Evolutionary conservation across 768 basidiomycete genomes (phyloP).

Genomic region (Bullera alba): DNA sequence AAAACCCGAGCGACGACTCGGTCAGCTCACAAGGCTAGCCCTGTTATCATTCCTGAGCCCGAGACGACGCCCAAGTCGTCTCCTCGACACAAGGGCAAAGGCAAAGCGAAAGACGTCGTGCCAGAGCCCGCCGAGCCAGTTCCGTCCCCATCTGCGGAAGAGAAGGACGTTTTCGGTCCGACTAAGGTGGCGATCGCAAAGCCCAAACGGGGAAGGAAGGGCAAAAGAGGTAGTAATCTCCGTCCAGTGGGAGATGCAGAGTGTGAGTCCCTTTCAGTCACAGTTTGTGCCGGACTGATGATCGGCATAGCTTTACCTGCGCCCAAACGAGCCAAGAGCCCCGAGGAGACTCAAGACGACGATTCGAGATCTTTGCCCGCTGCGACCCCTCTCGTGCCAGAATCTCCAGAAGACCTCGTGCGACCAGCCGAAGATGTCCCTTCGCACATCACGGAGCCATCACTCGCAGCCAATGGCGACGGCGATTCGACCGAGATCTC

Average conservation of each 20-base stretch:
- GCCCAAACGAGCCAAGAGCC: too few species aligned
- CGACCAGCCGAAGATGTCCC: background rate
- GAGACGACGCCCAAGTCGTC: too few species aligned
- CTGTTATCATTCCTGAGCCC: too few species aligned
- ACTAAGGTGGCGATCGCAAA: background rate
- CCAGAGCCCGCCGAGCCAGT: background rate
- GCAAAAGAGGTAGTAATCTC: background rate
- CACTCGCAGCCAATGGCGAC: too few species aligned
- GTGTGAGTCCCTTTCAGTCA: background rate
- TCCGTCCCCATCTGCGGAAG: background rate
- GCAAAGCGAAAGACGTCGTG: background rate
- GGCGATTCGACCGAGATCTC: too few species aligned
- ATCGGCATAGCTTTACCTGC: too few species aligned
- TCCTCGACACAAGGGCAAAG: too few species aligned
- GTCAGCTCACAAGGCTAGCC: too few species aligned
- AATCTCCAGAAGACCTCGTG: background rate
- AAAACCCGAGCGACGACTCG: background rate
- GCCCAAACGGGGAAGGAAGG: background rate
- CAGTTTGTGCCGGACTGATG: too few species aligned
- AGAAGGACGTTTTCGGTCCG: constrained; percentile 30
- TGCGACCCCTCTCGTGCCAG: background rate
- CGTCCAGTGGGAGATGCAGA: background rate
- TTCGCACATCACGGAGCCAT: too few species aligned
- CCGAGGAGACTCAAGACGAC: too few species aligned
- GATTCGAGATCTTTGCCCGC: too few species aligned